phyloP scores from a whole-genome alignment of 73 alveolate genomes.

The Paramecium octaurelia region DNA sequence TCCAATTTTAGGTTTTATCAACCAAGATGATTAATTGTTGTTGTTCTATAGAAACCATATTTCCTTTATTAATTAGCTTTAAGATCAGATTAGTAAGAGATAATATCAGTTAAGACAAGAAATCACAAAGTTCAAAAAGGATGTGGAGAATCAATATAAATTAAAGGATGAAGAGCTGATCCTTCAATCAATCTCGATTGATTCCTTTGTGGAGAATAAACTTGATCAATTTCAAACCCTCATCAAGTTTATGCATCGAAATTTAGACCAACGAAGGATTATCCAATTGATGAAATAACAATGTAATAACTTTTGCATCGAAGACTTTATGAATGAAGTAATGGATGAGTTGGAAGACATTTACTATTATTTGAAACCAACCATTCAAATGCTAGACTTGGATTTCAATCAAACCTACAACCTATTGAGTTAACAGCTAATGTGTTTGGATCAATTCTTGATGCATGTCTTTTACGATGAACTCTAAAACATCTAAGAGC shows the following conservation, averaged over 20 bases:
- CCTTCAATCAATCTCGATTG: not conserved
- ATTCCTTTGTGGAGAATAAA: not conserved
- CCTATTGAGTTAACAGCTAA: not conserved
- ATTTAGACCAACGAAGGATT: not conserved
- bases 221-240: not conserved
- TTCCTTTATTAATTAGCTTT: not conserved
- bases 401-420: not conserved
- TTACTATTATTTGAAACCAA: not conserved
- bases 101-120: not conserved
- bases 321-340: not conserved
- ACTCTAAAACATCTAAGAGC: not conserved
- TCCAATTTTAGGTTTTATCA: not conserved
- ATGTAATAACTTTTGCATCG: not conserved
- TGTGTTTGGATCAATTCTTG: not conserved
- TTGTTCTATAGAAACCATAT: not conserved
- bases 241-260: not conserved
- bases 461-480: not conserved
- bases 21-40: not conserved
- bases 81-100: not conserved
- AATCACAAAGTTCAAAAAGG: not conserved
- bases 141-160: not conserved
- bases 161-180: not conserved
- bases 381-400: not conserved
- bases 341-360: not conserved
- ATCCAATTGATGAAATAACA: not conserved